Evolutionary conservation across 768 basidiomycete genomes (phyloP).

Genomic region (Daedaleopsis nitida): DNA sequence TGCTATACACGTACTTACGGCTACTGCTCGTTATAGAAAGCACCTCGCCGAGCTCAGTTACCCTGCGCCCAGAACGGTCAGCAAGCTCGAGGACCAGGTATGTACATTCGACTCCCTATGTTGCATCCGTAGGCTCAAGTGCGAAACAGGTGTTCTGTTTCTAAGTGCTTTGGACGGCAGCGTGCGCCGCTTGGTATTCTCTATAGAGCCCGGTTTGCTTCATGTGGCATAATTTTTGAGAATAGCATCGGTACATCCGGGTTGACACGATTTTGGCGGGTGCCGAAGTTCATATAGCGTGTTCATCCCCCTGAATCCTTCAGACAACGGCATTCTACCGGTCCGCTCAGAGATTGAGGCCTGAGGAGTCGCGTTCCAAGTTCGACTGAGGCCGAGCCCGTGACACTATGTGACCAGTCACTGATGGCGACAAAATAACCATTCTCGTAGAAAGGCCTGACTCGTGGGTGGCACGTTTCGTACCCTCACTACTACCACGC

Average conservation of each 20-base stretch:
- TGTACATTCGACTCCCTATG: not conserved
- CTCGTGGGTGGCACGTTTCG: not conserved
- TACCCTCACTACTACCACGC: not conserved
- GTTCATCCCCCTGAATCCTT: too few relatives aligned
- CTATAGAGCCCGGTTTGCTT: conserved; percentile 6
- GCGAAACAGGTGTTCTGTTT: conserved; percentile 28
- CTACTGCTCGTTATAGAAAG: conserved; percentile 54
- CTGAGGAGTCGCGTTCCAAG: not conserved
- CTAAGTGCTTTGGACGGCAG: conserved; percentile 12
- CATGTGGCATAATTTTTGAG: not conserved
- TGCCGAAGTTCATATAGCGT: too few relatives aligned
- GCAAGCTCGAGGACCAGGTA: conserved; percentile 91
- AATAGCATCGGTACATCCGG: not conserved
- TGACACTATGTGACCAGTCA: not conserved
- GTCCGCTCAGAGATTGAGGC: not conserved
- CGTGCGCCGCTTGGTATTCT: not conserved
- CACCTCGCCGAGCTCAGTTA: conserved; percentile 87
- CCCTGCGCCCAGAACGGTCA: conserved; percentile 84
- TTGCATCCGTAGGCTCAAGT: not conserved
- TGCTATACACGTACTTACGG: conserved; percentile 9
- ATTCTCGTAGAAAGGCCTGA: not conserved
- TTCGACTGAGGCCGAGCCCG: not conserved
- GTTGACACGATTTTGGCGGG: not conserved
- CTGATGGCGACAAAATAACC: not conserved
- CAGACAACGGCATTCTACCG: too few relatives aligned